Percentiles rank a stretch among this genome's conserved stretches.
Conservation (phyloP, 2,329 filamentous ascomycete species). For the Tolypocladium pustulatum region DNA sequence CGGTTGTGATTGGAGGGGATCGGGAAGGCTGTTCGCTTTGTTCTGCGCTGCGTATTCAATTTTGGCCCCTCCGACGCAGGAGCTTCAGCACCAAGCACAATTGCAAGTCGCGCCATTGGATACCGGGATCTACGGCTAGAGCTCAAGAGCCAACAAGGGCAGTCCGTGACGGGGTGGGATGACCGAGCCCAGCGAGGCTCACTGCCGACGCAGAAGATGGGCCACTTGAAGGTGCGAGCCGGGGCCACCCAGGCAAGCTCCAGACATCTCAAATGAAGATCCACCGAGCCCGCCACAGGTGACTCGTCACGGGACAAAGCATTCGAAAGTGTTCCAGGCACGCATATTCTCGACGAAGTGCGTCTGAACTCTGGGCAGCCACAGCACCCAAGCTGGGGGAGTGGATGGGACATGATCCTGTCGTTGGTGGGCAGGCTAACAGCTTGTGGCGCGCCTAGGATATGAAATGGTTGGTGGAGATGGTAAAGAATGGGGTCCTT, state of each 20-base stretch:
- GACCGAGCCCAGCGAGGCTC: background rate
- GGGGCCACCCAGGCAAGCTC: background rate
- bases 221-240: background rate
- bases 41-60: background rate
- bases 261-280: slow-evolving; percentile 1
- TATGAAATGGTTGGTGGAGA: background rate
- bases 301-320: background rate
- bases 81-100: background rate
- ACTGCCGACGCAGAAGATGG: background rate
- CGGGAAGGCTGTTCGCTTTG: background rate
- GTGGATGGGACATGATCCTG: background rate
- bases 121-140: background rate
- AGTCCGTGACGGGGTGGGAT: background rate
- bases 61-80: background rate
- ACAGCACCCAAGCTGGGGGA: background rate
- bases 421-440: background rate
- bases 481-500: background rate
- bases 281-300: background rate
- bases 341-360: background rate
- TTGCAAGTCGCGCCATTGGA: background rate
- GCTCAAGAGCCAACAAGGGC: background rate
- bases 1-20: slow-evolving; percentile 1
- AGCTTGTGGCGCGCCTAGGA: background rate
- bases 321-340: background rate
- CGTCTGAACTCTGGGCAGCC: background rate